phyloP scores from a whole-genome alignment of 1,284 basidiomycete species.

The Rhodotorula glutinis region DNA sequence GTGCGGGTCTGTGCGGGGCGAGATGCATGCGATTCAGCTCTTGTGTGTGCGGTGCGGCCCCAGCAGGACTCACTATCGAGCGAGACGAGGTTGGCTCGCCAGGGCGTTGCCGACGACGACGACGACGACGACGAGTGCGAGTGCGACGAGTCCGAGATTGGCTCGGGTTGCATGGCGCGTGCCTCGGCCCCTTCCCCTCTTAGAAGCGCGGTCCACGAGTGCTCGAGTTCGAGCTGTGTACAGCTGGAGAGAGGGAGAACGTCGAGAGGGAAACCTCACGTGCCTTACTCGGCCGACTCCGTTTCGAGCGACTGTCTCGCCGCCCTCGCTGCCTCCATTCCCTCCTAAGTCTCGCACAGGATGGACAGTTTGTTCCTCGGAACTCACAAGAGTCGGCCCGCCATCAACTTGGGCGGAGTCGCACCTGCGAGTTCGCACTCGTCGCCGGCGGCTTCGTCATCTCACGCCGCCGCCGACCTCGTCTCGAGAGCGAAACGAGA shows the following conservation, averaged over 20 bases:
- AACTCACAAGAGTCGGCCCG: slow-evolving; percentile 55
- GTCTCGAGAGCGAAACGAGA: no score
- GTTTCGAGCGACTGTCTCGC: neutral
- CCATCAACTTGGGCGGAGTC: slow-evolving; percentile 60
- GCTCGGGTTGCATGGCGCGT: no score
- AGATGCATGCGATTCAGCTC: neutral
- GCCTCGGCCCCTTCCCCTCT: no score
- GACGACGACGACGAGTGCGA: neutral
- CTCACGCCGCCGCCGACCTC: no score
- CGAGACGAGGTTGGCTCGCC: neutral
- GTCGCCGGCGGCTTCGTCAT: no score
- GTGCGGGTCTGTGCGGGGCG: slow-evolving; percentile 16
- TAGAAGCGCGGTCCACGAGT: no score
- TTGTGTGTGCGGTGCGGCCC: neutral
- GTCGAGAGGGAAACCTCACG: no score
- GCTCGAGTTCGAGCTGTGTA: no score
- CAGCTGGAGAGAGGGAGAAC: no score
- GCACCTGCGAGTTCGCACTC: no score
- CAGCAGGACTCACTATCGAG: slow-evolving; percentile 1
- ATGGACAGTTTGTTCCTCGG: slow-evolving; percentile 45
- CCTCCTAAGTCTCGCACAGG: neutral
- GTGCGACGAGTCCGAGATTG: neutral
- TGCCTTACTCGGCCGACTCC: no score
- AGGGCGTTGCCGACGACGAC: neutral
- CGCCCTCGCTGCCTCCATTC: neutral